Percentiles rank a stretch among this genome's conserved stretches.
Conservation (phyloP, 2,329 filamentous ascomycete species). For the Capronia coronata region DNA sequence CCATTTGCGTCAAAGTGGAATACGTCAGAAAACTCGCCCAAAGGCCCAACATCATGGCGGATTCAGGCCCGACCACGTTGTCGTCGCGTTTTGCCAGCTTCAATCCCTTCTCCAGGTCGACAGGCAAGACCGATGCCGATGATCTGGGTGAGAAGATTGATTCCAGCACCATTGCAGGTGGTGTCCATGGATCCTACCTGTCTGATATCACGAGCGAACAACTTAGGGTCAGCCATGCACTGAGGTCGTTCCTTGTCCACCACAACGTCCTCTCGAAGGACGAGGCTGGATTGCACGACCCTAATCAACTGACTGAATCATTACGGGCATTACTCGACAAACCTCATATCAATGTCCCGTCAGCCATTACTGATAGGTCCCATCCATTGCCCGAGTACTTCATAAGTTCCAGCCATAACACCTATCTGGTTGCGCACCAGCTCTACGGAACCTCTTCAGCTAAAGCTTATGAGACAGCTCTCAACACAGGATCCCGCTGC, state of each 20-base stretch:
- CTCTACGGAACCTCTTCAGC: constrained; percentile 25
- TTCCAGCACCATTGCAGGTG: constrained; percentile 21
- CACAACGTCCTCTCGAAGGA: constrained; percentile 20
- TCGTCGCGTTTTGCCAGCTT: constrained; percentile 21
- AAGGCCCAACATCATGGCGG: constrained; percentile 9
- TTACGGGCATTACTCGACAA: constrained; percentile 20
- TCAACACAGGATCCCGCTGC: constrained; percentile 24
- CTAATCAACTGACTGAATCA: constrained; percentile 10
- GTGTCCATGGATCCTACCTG: constrained; percentile 20
- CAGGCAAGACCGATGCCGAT: constrained; percentile 21
- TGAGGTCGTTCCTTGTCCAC: constrained; percentile 23
- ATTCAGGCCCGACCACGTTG: constrained; percentile 2
- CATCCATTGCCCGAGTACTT: constrained; percentile 28
- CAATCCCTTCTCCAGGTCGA: constrained; percentile 22
- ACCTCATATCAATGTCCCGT: constrained; percentile 24
- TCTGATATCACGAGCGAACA: constrained; percentile 22
- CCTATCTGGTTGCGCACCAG: constrained; percentile 26
- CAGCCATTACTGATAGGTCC: constrained; percentile 21
- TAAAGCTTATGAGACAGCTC: constrained; percentile 22
- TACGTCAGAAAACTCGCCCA: too few species aligned
- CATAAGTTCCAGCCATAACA: constrained; percentile 28
- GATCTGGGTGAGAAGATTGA: constrained; percentile 25
- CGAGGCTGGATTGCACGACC: constrained; percentile 18
- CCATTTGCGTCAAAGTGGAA: too few species aligned
- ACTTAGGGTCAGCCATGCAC: constrained; percentile 21